phyloP scores from a whole-genome alignment of 148 eudicot species.

The Camellia granthamiana region DNA sequence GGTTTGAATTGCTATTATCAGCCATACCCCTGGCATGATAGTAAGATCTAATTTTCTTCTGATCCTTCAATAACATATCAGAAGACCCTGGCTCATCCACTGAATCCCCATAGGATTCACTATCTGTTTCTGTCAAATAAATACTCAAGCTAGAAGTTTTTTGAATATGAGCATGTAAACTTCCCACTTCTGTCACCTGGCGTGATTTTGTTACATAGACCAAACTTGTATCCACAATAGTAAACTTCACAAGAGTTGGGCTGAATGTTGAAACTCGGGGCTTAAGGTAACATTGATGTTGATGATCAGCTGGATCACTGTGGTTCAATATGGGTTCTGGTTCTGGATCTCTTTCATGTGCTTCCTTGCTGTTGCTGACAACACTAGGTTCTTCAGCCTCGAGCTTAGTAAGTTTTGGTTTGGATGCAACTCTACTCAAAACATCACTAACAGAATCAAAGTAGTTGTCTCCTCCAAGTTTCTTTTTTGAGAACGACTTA shows the following conservation, averaged over 20 bases:
- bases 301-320: slow-evolving; percentile 8
- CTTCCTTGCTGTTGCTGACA: slow-evolving; percentile 17
- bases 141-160: not conserved
- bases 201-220: slow-evolving; percentile 29
- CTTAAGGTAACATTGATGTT: slow-evolving; percentile 41
- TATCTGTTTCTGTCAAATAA: slow-evolving; percentile 17
- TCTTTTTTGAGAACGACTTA: slow-evolving; percentile 25
- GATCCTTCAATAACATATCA: slow-evolving; percentile 19
- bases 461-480: slow-evolving; percentile 26
- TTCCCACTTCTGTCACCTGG: slow-evolving; percentile 39
- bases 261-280: slow-evolving; percentile 32
- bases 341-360: not conserved
- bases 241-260: slow-evolving; percentile 32
- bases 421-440: slow-evolving; percentile 29
- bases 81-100: not conserved
- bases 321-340: not conserved
- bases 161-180: slow-evolving; percentile 38
- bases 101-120: not conserved
- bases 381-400: slow-evolving; percentile 17
- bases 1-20: slow-evolving; percentile 11
- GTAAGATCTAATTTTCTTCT: not conserved
- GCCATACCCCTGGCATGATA: slow-evolving; percentile 6
- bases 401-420: slow-evolving; percentile 25
- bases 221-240: slow-evolving; percentile 54
- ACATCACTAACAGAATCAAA: slow-evolving; percentile 38